Base-by-base conservation (phyloP, 23 red algal genomes). In the Chondrus crispus region DNA sequence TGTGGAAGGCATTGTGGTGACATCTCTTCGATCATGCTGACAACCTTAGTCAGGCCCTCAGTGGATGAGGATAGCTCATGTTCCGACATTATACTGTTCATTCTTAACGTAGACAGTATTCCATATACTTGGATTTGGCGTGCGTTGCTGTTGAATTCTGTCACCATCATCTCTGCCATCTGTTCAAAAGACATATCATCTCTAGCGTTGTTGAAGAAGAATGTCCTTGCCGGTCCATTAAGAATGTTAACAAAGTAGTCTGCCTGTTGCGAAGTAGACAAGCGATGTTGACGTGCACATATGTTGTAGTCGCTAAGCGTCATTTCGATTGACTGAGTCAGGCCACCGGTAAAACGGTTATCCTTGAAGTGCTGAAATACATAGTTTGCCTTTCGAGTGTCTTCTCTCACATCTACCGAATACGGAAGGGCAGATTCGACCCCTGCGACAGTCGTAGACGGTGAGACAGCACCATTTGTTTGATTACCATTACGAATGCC, bases 321-420 rank as follows among this genome's bases (percentile, higher is more conserved):
- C 8, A 36, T 8, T 38, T 82, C 48, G 52, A 82, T 63, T 12
- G 78, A 82, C 47, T 82, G 78, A 7, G 46, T 41, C 32, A 8
- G 7, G 5, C 55, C 6, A 11, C 78, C 45, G 41, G 6, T 32
- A 45, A 82, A 82, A n/a, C 64, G 4, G 9, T 54, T 68, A 32
- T 91, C 88, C 73, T 91, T 91, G 19, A 91, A 91, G 48, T 68
- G 26, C 35, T 80, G 74, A 9, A 38, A 64, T 3, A 81, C 73
- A n/a, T 91, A 81, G 19, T 30, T 37, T 0, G 51, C 88, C 60
- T 81, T 81, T 4, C 88, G 51, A 33, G 58, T 62, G 20, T 71
- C 72, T 2, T 88, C 3, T 0, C 26, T 66, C 26, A 22, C 60
- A 19, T 66, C n/a, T n/a, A n/a, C n/a, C n/a, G n/a, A n/a, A n/a